Base-by-base conservation (phyloP, 345 rosid species). In the Barbarea vulgaris region DNA sequence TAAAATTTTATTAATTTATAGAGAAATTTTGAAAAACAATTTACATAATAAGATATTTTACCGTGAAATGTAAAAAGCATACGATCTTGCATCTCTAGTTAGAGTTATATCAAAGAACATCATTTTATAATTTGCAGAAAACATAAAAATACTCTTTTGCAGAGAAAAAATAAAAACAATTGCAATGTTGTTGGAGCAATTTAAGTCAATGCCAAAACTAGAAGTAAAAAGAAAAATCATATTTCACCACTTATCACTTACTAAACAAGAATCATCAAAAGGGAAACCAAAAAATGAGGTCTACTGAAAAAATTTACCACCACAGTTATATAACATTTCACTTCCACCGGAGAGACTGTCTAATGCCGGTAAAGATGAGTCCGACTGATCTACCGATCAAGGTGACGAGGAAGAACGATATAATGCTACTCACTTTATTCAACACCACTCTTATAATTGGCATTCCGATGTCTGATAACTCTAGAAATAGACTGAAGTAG, bases 271-370 rank as follows among this genome's bases (percentile, higher is more conserved):
- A 60, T 51, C 13, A 39, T 75, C 28, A 39, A 69, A 68, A 76
- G 57, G 17, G n/a, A 64, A 28, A 63, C 64, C 41, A 62, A 76
- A 56, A 52, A 54, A 70, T 70, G 19, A 62, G 69, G 15, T 22
- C 14, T 8, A 19, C 8, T 4, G 21, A 47, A 64, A 30, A 72
- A 57, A 58, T 42, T 57, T 63, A 73, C 58, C 61, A 31, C 66
- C 65, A 51, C 53, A 11, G 48, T 59, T 7, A 28, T 1, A 37
- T 37, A n/a, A 59, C 30, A 82, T 55, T 79, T 88, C 83, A 90
- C 81, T 91, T 94, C 98, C 97, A 94, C 54, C 88, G 71, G 41
- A 91, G 84, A 52, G 98, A 87, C 83, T 91, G 97, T 82, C 98
- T 85, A 69, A 94, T 88, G 70, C 97, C 97, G 4, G 96, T 88